phyloP scores from a whole-genome alignment of 2,329 filamentous ascomycete genomes.

The Talaromyces sp. region DNA sequence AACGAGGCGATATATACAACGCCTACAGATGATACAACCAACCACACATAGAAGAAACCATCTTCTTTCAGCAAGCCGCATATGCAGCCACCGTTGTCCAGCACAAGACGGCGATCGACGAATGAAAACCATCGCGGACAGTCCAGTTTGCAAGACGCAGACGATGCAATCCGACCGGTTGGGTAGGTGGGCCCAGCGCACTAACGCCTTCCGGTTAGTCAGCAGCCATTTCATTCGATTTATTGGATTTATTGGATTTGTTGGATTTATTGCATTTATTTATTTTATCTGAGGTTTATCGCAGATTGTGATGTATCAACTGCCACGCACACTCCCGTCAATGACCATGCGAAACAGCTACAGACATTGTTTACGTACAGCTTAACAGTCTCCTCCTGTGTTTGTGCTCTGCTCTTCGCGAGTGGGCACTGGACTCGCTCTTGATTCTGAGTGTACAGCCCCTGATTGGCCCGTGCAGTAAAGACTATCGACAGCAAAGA shows the following conservation, averaged over 20 bases:
- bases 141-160: background rate
- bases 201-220: background rate
- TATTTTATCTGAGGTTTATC: too few species aligned
- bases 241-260: too few species aligned
- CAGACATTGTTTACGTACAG: too few species aligned
- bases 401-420: background rate
- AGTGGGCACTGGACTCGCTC: background rate
- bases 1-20: background rate
- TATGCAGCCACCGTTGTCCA: background rate
- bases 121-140: background rate
- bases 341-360: too few species aligned
- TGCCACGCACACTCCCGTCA: too few species aligned
- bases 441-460: background rate
- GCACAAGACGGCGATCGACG: background rate
- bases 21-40: background rate
- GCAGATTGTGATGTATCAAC: background rate
- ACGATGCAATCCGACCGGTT: constrained; percentile 13
- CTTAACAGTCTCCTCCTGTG: too few species aligned
- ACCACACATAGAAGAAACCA: background rate
- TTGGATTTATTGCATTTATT: too few species aligned
- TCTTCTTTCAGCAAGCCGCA: background rate
- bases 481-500: background rate
- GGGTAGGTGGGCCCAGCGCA: constrained; percentile 1
- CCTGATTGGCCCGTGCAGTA: background rate
- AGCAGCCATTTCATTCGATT: background rate